Evolutionary conservation across 495 filamentous ascomycete species (phyloP).

Genomic region (Neurospora tetraspora): DNA sequence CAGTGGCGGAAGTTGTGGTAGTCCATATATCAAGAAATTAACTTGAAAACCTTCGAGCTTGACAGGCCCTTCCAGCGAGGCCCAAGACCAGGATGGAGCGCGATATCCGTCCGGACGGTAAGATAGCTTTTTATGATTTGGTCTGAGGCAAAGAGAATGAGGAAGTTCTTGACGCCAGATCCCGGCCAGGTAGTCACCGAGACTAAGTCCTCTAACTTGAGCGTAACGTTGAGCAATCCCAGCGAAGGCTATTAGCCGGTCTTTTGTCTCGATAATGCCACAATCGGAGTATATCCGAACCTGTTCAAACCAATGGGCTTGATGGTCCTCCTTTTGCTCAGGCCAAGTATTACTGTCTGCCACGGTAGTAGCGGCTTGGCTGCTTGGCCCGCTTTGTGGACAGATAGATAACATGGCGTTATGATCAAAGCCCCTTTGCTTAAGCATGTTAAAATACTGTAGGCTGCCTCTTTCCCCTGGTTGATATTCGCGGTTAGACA

Average conservation of each 20-base stretch:
- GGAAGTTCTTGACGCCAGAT: background rate
- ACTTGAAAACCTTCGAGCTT: too few relatives aligned
- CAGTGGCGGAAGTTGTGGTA: background rate
- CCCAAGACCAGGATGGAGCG: background rate
- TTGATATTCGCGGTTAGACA: too few relatives aligned
- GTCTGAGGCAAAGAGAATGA: background rate
- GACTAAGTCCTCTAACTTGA: background rate
- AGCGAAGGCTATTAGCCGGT: background rate
- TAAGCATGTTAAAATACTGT: background rate
- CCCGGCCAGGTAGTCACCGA: background rate
- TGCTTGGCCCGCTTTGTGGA: background rate
- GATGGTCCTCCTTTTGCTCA: background rate
- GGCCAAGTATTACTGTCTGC: background rate
- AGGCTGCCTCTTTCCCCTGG: too few relatives aligned
- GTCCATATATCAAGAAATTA: too few relatives aligned
- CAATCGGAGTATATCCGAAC: background rate
- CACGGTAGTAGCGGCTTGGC: background rate
- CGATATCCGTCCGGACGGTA: background rate
- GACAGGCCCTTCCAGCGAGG: background rate
- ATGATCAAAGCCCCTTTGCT: background rate
- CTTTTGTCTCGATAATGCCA: background rate
- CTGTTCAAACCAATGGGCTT: background rate
- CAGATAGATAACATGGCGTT: too few relatives aligned
- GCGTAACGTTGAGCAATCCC: background rate
- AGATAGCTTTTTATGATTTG: background rate